Evolutionary conservation across 164 flowering plant species (phyloP), one percentile per base, ranked within the genome.

Genomic region (Tetrastigma voinierianum): DNA sequence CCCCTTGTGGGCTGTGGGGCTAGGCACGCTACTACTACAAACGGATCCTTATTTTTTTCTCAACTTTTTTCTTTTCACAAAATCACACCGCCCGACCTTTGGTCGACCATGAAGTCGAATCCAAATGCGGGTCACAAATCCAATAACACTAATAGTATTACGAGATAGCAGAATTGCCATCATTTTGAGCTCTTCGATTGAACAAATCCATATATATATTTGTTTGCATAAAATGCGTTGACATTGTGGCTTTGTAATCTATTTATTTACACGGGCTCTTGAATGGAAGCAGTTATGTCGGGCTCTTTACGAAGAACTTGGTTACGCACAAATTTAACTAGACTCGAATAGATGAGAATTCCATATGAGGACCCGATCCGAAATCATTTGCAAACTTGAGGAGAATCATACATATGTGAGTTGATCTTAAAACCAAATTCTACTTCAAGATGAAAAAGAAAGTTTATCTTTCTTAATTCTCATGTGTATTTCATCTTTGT

Each of bases 291-390:
- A 67, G 69, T 21, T 69, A n/a, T 91, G 60, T 74, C 90, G 32
- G 97, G 95, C 32, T 63, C 86, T 62, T 67, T 89, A 67, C 91
- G 86, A 81, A 45, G 97, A 91, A 73, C 77, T 89, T 19, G 94
- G 95, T 51, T 53, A 68, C 92, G 89, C 59, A 65, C 82, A 63
- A 79, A 84, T 40, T 70, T 89, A 70, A 75, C 74, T 46, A 86
- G 90, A 72, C 77, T 91, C 59, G 89, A 71, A 74, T 89, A 57
- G 95, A 91, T 65, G 65, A 81, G 72, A 91, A 91, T 59, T 11
- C 74, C 51, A 73, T 91, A 72, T 81, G 95, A 51, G 97, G 97
- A 67, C 76, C 80, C 45, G 52, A 86, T 67, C 93, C 93, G 14
- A 81, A 72, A 66, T 83, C 93, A 59, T 82, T 84, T 70, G 84